phyloP scores from a whole-genome alignment of 768 basidiomycete genomes.

The Boletus rubropictus region DNA sequence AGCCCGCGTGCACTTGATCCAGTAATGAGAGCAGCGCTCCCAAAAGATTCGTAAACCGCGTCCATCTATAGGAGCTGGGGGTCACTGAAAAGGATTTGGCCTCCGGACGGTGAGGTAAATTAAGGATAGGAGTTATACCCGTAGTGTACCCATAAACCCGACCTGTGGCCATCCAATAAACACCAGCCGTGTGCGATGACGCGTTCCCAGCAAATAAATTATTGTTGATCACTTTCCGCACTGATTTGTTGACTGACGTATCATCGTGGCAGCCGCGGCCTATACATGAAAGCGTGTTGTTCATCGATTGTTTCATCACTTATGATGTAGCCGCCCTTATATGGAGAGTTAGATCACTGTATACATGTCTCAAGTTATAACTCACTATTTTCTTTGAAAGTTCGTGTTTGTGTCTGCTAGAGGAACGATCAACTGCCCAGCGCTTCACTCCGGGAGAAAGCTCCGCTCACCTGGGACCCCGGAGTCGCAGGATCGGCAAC shows the following conservation, averaged over 20 bases:
- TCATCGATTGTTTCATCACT: neutral
- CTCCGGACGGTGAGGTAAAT: neutral
- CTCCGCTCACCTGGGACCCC: neutral
- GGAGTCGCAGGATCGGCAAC: no score
- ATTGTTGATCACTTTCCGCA: neutral
- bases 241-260: neutral
- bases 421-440: neutral
- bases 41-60: neutral
- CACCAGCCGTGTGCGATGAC: neutral
- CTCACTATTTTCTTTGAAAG: neutral
- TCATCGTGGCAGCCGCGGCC: neutral
- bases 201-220: neutral
- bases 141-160: neutral
- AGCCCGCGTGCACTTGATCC: slow-evolving; percentile 5
- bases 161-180: neutral
- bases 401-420: neutral
- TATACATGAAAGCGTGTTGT: neutral
- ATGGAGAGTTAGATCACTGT: neutral
- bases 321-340: neutral
- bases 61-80: neutral
- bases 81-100: neutral
- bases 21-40: neutral
- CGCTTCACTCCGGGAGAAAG: no score
- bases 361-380: neutral
- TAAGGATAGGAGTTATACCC: neutral